phyloP scores from a whole-genome alignment of 2,329 filamentous ascomycete genomes.

The Pezicula radicicola region DNA sequence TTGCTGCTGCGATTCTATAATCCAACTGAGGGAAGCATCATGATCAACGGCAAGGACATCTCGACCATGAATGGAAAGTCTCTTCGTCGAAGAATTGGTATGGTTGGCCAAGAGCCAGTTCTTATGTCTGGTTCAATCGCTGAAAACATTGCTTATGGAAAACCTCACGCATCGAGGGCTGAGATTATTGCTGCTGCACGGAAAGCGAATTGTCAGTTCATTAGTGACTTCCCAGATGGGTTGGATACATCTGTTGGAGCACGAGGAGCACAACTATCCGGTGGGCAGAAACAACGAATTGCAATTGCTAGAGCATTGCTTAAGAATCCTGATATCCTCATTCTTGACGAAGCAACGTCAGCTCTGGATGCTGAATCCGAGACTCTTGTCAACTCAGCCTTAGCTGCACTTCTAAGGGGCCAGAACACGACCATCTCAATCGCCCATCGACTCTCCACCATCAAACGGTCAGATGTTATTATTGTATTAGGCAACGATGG shows the following conservation, averaged over 20 bases:
- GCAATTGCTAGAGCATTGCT: constrained; percentile 93
- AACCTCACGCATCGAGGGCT: constrained; percentile 69
- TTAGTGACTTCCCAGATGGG: constrained; percentile 93
- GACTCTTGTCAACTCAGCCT: constrained; percentile 89
- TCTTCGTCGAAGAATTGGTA: constrained; percentile 84
- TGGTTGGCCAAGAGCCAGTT: constrained; percentile 94
- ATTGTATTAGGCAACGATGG: constrained; percentile 88
- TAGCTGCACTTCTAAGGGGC: constrained; percentile 75
- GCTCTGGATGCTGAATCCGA: constrained; percentile 96
- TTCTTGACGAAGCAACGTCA: constrained; percentile 94
- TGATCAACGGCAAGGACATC: constrained; percentile 82
- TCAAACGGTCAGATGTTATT: constrained; percentile 92
- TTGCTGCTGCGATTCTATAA: constrained; percentile 89
- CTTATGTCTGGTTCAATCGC: constrained; percentile 83
- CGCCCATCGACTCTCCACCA: constrained; percentile 91
- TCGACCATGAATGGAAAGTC: constrained; percentile 89
- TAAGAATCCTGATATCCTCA: constrained; percentile 94
- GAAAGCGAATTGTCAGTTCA: constrained; percentile 94
- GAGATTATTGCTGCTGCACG: constrained; percentile 86
- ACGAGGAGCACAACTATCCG: constrained; percentile 87
- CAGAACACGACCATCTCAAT: constrained; percentile 97
- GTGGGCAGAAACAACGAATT: constrained; percentile 96
- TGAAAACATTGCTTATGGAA: constrained; percentile 90
- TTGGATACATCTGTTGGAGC: constrained; percentile 92
- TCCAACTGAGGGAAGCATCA: constrained; percentile 72